Evolutionary conservation across 2,329 filamentous ascomycete species (phyloP).

Genomic region (Fusarium sarcochroum): DNA sequence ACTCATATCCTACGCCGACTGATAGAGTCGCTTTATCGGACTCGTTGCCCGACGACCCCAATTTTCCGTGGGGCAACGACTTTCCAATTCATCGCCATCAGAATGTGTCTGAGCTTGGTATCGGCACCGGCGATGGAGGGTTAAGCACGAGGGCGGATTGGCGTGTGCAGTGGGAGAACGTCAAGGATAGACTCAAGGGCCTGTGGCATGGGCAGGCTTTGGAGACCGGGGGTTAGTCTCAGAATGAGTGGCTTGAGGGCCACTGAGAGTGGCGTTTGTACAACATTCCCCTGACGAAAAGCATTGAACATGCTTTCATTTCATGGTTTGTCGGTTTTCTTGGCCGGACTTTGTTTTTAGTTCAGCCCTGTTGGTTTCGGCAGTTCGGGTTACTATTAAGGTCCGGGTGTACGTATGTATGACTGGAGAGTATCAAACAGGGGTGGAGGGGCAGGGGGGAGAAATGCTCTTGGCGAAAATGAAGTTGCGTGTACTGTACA

Average conservation of each 20-base stretch:
- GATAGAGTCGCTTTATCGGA: constrained; percentile 28
- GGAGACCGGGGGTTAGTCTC: constrained; percentile 18
- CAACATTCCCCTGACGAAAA: constrained; percentile 1
- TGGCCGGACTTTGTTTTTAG: constrained; percentile 33
- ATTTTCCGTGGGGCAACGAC: constrained; percentile 56
- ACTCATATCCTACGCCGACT: constrained; percentile 39
- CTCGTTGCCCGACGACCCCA: constrained; percentile 49
- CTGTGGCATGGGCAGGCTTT: constrained; percentile 26
- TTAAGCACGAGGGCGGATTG: constrained; percentile 18
- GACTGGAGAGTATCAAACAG: constrained; percentile 9
- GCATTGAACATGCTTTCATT: not conserved
- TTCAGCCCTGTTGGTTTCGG: constrained; percentile 41
- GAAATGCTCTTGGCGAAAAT: constrained; percentile 7
- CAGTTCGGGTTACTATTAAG: constrained; percentile 26
- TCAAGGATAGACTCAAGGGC: constrained; percentile 29
- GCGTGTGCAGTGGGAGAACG: constrained; percentile 33
- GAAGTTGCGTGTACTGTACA: constrained; percentile 28
- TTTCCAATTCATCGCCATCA: constrained; percentile 55
- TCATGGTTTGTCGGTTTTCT: constrained; percentile 26
- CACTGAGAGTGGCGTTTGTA: constrained; percentile 1
- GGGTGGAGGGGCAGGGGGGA: constrained; percentile 1
- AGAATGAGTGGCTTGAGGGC: not conserved
- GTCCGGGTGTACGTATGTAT: constrained; percentile 16
- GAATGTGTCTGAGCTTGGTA: constrained; percentile 47
- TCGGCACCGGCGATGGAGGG: constrained; percentile 37